These are phyloP conservation scores for Cystobasidium sp. DNA, from an alignment of 1,284 basidiomycete genomes.

Conservation along the genomic window DNA sequence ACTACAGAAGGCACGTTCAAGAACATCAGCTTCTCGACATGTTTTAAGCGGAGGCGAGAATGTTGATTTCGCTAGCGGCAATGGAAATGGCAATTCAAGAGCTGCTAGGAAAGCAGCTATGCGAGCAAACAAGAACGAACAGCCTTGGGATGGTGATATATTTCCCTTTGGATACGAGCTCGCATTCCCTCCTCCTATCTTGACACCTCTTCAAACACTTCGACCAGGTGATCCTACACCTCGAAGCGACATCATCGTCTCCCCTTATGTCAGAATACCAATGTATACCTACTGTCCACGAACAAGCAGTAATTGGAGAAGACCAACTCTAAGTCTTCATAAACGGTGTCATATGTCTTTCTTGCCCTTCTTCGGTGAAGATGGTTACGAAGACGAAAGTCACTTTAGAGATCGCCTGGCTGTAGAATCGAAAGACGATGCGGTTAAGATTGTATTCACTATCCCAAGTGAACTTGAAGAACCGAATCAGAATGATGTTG, in stretches of 20 bases:
- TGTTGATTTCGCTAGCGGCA: neutral
- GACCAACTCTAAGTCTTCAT: slow-evolving; percentile 8
- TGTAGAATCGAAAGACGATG: slow-evolving; percentile 1
- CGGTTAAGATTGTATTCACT: slow-evolving; percentile 10
- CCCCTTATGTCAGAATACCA: slow-evolving; percentile 37
- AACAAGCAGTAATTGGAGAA: slow-evolving; percentile 30
- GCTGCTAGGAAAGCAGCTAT: slow-evolving; percentile 19
- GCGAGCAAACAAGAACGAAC: slow-evolving; percentile 6
- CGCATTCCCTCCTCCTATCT: neutral
- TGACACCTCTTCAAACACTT: slow-evolving; percentile 33
- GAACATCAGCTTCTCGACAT: slow-evolving; percentile 4
- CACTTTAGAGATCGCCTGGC: slow-evolving; percentile 31
- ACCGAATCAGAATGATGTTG: slow-evolving; percentile 1
- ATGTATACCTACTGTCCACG: slow-evolving; percentile 36
- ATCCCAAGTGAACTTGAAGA: slow-evolving; percentile 34
- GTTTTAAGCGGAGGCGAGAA: neutral
- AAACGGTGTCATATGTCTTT: slow-evolving; percentile 9
- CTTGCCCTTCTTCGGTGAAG: slow-evolving; percentile 40
- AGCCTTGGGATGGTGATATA: slow-evolving; percentile 26
- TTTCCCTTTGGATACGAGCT: slow-evolving; percentile 40
- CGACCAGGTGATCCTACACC: slow-evolving; percentile 15
- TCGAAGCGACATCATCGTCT: slow-evolving; percentile 27
- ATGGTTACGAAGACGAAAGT: slow-evolving; percentile 35
- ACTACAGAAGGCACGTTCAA: slow-evolving; percentile 3
- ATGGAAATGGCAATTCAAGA: neutral